Evolutionary conservation across 768 basidiomycete species (phyloP).

Genomic region (Sporobolomyces roseus): DNA sequence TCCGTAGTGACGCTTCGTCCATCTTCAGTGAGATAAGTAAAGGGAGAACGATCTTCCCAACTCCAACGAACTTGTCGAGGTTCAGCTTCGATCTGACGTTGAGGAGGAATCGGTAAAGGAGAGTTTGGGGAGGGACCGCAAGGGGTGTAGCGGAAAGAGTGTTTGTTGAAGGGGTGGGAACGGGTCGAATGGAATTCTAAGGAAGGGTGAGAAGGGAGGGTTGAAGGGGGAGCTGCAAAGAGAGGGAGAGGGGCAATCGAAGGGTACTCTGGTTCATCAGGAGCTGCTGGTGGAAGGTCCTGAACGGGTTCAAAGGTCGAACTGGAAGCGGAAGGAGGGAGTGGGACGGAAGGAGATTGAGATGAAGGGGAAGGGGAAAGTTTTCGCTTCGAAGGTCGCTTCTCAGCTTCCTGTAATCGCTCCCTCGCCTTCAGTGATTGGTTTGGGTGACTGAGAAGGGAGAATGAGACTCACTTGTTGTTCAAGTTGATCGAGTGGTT

Average conservation of each 20-base stretch:
- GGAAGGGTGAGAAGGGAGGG: background rate
- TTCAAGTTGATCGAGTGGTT: background rate
- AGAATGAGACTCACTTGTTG: background rate
- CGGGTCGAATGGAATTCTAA: slow-evolving; percentile 45
- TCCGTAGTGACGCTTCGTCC: slow-evolving; percentile 71
- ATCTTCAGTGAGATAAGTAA: slow-evolving; percentile 72
- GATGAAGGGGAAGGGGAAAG: background rate
- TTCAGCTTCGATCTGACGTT: slow-evolving; percentile 73
- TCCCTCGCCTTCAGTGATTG: background rate
- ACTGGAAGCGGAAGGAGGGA: background rate
- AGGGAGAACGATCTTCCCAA: slow-evolving; percentile 87
- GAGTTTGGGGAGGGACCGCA: slow-evolving; percentile 59
- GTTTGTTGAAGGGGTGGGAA: slow-evolving; percentile 46
- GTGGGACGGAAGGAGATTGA: background rate
- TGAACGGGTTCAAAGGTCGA: background rate
- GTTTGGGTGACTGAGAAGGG: background rate
- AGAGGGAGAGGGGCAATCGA: background rate
- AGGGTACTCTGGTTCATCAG: background rate
- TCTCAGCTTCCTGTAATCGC: background rate
- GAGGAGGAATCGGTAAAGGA: slow-evolving; percentile 51
- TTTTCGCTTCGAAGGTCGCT: too few species aligned
- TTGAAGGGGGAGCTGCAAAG: slow-evolving; percentile 7
- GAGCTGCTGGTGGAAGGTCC: background rate
- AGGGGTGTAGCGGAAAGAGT: slow-evolving; percentile 47
- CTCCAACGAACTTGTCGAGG: slow-evolving; percentile 65